These are phyloP conservation scores for Zymoseptoria ardabiliae DNA, from an alignment of 2,329 filamentous ascomycete species.

Conservation along the genomic window DNA sequence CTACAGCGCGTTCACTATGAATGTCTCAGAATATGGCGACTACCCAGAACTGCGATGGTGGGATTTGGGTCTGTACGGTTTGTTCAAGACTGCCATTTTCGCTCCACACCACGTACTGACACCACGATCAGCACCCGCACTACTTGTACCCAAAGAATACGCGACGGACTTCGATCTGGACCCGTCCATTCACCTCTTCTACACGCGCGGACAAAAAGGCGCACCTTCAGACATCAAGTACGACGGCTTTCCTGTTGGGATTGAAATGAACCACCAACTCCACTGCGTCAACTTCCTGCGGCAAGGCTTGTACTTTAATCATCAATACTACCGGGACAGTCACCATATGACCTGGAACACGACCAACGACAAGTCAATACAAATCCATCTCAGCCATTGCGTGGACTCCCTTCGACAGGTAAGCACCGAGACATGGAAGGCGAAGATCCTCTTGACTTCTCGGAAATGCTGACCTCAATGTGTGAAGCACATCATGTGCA, in stretches of 20 bases:
- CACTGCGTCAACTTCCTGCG: not conserved
- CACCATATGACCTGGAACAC: not conserved
- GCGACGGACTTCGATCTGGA: not conserved
- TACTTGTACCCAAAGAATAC: not conserved
- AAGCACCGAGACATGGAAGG: not conserved
- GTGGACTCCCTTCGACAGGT: not conserved
- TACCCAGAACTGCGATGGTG: not conserved
- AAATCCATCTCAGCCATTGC: not conserved
- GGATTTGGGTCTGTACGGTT: conserved; percentile 1
- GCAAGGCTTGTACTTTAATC: conserved; percentile 1
- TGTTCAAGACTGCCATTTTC: not conserved
- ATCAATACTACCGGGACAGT: not conserved
- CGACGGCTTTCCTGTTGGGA: not conserved
- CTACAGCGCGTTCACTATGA: not conserved
- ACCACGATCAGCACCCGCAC: not conserved
- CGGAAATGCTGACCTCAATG: not conserved
- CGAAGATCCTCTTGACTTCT: no score
- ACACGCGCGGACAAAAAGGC: not conserved
- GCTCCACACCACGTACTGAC: not conserved
- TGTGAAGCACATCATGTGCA: not conserved
- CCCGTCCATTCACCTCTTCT: not conserved
- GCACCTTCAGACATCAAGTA: not conserved
- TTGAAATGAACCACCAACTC: not conserved
- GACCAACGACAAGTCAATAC: not conserved
- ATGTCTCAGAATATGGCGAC: not conserved